Evolutionary conservation across 768 basidiomycete genomes (phyloP), one percentile per base, ranked within the genome.

Genomic region (Lactarius indigo): DNA sequence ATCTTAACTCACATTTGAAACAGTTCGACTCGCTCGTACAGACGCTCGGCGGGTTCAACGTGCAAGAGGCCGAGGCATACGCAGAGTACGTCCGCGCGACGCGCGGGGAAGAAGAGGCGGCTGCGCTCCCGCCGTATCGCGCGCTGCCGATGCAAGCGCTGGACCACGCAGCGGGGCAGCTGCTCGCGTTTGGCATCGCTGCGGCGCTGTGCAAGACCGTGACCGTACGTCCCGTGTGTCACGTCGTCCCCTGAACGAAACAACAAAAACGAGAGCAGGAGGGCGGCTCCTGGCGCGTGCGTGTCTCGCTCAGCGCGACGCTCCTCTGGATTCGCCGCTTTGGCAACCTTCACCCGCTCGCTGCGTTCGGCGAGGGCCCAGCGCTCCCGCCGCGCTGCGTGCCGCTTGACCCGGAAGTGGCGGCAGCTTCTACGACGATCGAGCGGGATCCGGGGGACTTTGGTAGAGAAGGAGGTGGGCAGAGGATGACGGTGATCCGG

Each of bases 11-110:
- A 26, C 15, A 30, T 28, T 20, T 58, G 13, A 39, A 35, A n/a
- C 66, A 87, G 85, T 88, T 87, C 64, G 86, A 89, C 70, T 87
- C 86, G 1, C 76, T 88, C 2, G 84, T 87, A 0, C 86, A 89
- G 75, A 86, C 84, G 0, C 84, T 84, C 2, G 82, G 80, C 0
- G 87, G 87, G 0, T 84, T 87, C 73, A 87, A 86, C 61, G 71
- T 76, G n/a, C 82, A 83, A 8, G 87, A 89, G 75, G 84, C 78
- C 2, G 75, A 79, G 59, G 83, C 83, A 2, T 84, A 79, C 66
- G 75, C 76, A 1, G 65, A 72, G 10, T 82, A 73, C 62, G 65
- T 64, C 17, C 56, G 61, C 20, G 60, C 59, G 41, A 62, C 59
- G 33, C 47, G 17, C 3, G 75, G 74, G 2, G 61, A 63, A 5